Evolutionary conservation across 225 moss, liverwort and hornwort species (phyloP).

Genomic region (Marchantia polymorpha): DNA sequence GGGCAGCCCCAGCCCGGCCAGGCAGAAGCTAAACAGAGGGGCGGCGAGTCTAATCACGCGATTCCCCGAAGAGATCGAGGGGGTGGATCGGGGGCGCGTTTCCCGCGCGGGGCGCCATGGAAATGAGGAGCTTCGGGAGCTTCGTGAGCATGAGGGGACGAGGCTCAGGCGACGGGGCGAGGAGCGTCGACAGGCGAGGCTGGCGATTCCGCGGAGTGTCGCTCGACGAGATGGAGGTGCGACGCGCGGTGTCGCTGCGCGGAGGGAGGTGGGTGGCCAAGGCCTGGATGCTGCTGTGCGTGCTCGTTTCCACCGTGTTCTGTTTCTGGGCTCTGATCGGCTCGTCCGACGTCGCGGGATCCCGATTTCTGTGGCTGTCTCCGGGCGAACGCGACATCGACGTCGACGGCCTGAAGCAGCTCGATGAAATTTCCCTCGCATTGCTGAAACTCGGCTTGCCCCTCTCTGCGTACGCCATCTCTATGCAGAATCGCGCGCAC

Average conservation of each 20-base stretch:
- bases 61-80: too few species aligned
- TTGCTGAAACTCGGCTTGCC: slow-evolving; percentile 21
- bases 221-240: neutral
- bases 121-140: neutral
- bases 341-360: neutral
- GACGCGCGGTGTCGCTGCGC: neutral
- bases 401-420: neutral
- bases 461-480: slow-evolving; percentile 20
- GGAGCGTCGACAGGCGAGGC: neutral
- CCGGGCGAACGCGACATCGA: neutral
- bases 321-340: neutral
- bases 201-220: neutral
- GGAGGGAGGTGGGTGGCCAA: neutral
- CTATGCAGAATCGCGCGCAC: neutral
- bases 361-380: neutral
- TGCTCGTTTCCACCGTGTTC: neutral
- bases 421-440: slow-evolving; percentile 24
- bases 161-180: neutral
- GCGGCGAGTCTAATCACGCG: too few species aligned
- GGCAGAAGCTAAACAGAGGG: too few species aligned
- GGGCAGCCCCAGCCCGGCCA: too few species aligned
- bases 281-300: neutral
- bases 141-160: neutral
- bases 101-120: neutral
- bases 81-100: too few species aligned